phyloP scores from a whole-genome alignment of 2,329 filamentous ascomycete species.

The Pezicula neosporulosa region DNA sequence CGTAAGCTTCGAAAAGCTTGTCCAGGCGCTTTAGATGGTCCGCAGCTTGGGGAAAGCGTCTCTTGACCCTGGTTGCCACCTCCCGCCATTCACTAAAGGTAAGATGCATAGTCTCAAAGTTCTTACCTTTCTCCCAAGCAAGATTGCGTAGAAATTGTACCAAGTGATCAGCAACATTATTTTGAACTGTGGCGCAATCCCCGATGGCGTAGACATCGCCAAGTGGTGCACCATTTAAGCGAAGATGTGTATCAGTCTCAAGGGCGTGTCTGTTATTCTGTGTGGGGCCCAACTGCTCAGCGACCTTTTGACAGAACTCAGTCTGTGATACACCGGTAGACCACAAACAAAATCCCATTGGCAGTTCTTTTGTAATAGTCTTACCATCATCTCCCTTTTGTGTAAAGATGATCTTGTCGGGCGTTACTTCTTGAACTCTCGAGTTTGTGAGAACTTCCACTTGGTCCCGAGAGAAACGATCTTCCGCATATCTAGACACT shows the following conservation, averaged over 20 bases:
- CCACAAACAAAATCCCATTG: conserved; percentile 96
- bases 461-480: conserved; percentile 84
- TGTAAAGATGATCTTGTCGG: conserved; percentile 84
- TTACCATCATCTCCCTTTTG: conserved; percentile 74
- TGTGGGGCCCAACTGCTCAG: conserved; percentile 67
- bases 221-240: conserved; percentile 81
- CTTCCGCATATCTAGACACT: conserved; percentile 87
- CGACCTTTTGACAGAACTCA: conserved; percentile 72
- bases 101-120: conserved; percentile 84
- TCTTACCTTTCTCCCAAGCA: conserved; percentile 87
- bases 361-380: conserved; percentile 83
- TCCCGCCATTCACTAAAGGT: conserved; percentile 85
- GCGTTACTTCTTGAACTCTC: conserved; percentile 81
- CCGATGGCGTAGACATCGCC: conserved; percentile 97
- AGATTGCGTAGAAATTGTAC: conserved; percentile 84
- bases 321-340: conserved; percentile 92
- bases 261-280: conserved; percentile 90
- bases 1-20: conserved; percentile 86
- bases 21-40: conserved; percentile 86
- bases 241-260: conserved; percentile 91
- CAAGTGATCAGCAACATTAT: conserved; percentile 91
- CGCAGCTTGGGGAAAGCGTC: conserved; percentile 85
- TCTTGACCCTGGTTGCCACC: conserved; percentile 79
- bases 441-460: conserved; percentile 92
- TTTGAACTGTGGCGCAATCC: conserved; percentile 94